Evolutionary conservation across 768 basidiomycete species (phyloP).

Genomic region (Mycena kentingensis): DNA sequence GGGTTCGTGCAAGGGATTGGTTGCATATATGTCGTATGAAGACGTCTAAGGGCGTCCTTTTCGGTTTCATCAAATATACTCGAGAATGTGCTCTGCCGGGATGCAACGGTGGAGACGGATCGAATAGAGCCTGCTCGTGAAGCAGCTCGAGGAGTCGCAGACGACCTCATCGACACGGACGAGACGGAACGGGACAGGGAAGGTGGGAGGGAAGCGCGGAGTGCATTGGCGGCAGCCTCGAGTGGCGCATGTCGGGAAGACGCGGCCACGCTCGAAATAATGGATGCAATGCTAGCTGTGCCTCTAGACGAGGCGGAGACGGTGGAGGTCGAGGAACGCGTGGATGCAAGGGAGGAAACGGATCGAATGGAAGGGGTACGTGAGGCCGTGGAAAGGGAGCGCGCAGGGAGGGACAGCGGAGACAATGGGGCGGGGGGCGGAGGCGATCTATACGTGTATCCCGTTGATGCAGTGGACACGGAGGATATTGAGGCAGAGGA

Average conservation of each 20-base stretch:
- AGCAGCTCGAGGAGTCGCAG: background rate
- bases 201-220: constrained; percentile 12
- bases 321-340: background rate
- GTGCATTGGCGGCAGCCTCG: constrained; percentile 3
- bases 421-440: background rate
- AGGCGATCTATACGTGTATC: background rate
- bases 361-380: constrained; percentile 1
- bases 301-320: background rate
- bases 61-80: background rate
- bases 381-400: background rate
- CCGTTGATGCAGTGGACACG: background rate
- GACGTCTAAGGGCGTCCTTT: constrained; percentile 1
- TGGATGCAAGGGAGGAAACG: background rate
- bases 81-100: background rate
- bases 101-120: background rate
- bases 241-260: constrained; percentile 15
- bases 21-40: constrained; percentile 2
- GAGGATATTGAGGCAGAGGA: constrained; percentile 4
- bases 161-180: background rate
- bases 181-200: constrained; percentile 10
- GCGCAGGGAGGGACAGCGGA: background rate
- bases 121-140: constrained; percentile 12
- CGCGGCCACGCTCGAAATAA: constrained; percentile 9
- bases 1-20: constrained; percentile 9
- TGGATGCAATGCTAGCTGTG: background rate